A percentile compares a stretch with the other conserved stretches of the same genome.
These are phyloP conservation scores for Geotrichum carabidarum DNA, from an alignment of 1,139 yeast genomes.

Conservation along the genomic window DNA sequence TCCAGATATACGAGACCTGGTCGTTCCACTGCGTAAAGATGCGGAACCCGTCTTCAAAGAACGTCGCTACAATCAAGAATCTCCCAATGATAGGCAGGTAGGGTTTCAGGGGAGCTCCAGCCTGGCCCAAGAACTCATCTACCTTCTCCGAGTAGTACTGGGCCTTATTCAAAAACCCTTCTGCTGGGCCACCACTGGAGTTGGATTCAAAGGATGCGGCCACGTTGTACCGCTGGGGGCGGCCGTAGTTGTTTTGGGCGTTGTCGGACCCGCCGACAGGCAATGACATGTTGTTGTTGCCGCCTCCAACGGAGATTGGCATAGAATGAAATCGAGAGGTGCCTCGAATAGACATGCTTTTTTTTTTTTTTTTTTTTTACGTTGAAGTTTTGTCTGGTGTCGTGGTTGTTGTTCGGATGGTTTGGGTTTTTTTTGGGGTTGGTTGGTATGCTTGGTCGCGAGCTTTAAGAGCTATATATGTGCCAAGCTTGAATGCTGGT, in stretches of 20 bases:
- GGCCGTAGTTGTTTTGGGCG: conserved; percentile 10
- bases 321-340: conserved; percentile 19
- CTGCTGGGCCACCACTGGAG: neutral
- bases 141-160: conserved; percentile 31
- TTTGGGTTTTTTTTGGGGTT: neutral
- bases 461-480: neutral
- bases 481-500: neutral
- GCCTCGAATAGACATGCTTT: conserved; percentile 20
- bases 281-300: conserved; percentile 14
- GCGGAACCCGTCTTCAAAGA: conserved; percentile 83
- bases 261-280: conserved; percentile 17
- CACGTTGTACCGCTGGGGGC: conserved; percentile 10
- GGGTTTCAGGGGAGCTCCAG: conserved; percentile 41
- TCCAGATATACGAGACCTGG: conserved; percentile 79
- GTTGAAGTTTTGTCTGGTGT: too few species aligned
- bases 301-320: conserved; percentile 19
- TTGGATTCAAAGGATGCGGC: conserved; percentile 5
- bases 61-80: conserved; percentile 87
- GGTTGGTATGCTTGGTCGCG: neutral
- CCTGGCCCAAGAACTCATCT: conserved; percentile 35
- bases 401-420: neutral
- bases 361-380: too few species aligned
- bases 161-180: conserved; percentile 15
- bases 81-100: conserved; percentile 76
- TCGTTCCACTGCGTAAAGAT: conserved; percentile 86